phyloP scores from a whole-genome alignment of 2,329 filamentous ascomycete species.

The Colletotrichum sp. region DNA sequence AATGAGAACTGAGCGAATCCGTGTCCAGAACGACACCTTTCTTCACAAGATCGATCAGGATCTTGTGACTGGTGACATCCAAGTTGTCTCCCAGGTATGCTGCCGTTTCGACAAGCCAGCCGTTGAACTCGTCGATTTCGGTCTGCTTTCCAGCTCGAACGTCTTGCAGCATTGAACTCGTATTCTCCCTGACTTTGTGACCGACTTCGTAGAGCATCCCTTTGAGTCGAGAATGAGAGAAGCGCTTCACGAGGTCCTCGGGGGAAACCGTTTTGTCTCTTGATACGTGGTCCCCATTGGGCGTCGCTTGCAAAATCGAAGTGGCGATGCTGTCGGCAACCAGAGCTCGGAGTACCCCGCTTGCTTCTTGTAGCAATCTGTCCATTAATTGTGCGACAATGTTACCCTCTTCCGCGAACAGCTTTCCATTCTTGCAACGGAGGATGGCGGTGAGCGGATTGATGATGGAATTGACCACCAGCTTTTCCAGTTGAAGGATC shows the following conservation, averaged over 20 bases:
- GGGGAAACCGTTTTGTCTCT: neutral
- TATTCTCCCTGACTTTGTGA: conserved; percentile 56
- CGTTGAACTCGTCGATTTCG: conserved; percentile 65
- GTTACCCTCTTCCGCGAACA: conserved; percentile 64
- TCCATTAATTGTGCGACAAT: conserved; percentile 67
- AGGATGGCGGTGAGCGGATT: conserved; percentile 86
- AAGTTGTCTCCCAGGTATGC: conserved; percentile 38
- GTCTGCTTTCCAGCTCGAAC: conserved; percentile 55
- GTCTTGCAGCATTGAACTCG: conserved; percentile 69
- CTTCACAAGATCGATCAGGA: conserved; percentile 50
- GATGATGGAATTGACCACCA: conserved; percentile 80
- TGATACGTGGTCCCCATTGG: neutral
- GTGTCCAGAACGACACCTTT: conserved; percentile 33
- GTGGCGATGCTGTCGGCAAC: conserved; percentile 57
- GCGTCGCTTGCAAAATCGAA: conserved; percentile 37
- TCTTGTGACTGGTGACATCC: conserved; percentile 43
- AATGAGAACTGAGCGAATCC: conserved; percentile 34
- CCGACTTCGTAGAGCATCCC: conserved; percentile 53
- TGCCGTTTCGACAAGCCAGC: conserved; percentile 58
- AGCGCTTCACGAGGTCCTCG: conserved; percentile 37
- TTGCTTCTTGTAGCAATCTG: conserved; percentile 75
- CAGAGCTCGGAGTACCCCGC: conserved; percentile 72
- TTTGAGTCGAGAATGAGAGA: conserved; percentile 47
- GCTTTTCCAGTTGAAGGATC: conserved; percentile 80
- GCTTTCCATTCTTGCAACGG: conserved; percentile 76